Conservation (phyloP, 169 alveolate species). For the Plasmodium falciparum region DNA sequence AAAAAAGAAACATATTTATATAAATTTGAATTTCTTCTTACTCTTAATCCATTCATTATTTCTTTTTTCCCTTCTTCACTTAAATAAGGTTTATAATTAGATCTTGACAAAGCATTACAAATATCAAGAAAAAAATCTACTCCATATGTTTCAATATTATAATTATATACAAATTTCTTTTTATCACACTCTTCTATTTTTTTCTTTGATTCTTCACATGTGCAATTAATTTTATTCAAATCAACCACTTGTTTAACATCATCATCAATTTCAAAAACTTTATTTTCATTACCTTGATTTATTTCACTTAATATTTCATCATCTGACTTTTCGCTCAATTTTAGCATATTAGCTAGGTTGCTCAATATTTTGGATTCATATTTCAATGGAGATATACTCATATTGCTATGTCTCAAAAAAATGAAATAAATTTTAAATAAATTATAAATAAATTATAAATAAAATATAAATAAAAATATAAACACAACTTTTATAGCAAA, state of each 20-base stretch:
- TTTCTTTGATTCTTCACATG: constrained; percentile 72
- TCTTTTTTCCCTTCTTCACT: constrained; percentile 75
- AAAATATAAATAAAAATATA: not conserved
- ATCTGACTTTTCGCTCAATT: constrained; percentile 52
- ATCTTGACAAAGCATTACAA: constrained; percentile 59
- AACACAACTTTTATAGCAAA: not conserved
- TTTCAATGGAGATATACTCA: constrained; percentile 56
- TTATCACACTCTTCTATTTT: constrained; percentile 54
- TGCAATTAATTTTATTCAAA: constrained; percentile 68
- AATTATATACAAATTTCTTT: constrained; percentile 52
- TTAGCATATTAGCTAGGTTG: constrained; percentile 66
- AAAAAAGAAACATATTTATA: constrained; percentile 76
- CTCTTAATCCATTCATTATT: constrained; percentile 65
- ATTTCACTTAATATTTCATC: constrained; percentile 50
- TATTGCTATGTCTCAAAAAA: not conserved
- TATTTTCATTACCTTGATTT: constrained; percentile 17
- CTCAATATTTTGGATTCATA: constrained; percentile 55
- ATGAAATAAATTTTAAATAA: not conserved
- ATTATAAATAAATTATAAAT: constrained; percentile 2
- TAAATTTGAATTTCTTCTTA: constrained; percentile 72
- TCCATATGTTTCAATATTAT: constrained; percentile 70
- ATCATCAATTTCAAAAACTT: constrained; percentile 66
- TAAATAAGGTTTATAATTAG: constrained; percentile 71
- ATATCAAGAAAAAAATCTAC: constrained; percentile 72
- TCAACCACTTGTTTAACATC: constrained; percentile 47